These are phyloP conservation scores for Amylostereum areolatum DNA, from an alignment of 1,284 basidiomycete genomes.

Conservation along the genomic window DNA sequence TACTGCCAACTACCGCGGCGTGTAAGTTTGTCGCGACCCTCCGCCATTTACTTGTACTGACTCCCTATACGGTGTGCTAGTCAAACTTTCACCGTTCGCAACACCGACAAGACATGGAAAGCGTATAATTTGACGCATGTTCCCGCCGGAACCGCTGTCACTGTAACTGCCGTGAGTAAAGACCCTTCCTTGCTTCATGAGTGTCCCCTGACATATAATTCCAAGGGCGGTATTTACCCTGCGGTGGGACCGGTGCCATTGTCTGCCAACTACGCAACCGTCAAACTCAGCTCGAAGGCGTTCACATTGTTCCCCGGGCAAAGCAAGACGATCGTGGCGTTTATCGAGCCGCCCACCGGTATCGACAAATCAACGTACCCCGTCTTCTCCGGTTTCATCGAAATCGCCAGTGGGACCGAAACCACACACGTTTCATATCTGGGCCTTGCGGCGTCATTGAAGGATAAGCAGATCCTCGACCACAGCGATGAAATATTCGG, in stretches of 20 bases:
- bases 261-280: conserved; percentile 33
- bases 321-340: conserved; percentile 22
- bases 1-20: conserved; percentile 48
- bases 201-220: neutral
- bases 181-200: neutral
- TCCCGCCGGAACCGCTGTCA: conserved; percentile 49
- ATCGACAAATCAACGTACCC: conserved; percentile 44
- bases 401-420: conserved; percentile 35
- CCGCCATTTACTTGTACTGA: no score
- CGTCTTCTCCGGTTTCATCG: conserved; percentile 56
- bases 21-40: conserved; percentile 25
- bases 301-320: conserved; percentile 29
- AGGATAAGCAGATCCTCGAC: conserved; percentile 44
- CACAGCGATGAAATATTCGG: conserved; percentile 42
- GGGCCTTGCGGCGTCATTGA: conserved; percentile 40
- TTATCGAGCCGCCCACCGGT: conserved; percentile 35
- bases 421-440: conserved; percentile 45
- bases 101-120: conserved; percentile 34
- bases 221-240: conserved; percentile 32
- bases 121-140: conserved; percentile 42
- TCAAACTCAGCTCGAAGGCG: conserved; percentile 29
- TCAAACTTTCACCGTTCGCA: conserved; percentile 43
- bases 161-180: conserved; percentile 28
- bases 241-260: conserved; percentile 46
- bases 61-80: conserved; percentile 18